Evolutionary conservation across 2,329 filamentous ascomycete genomes (phyloP).

Genomic region (Paecilomyces dactylethromorphus): DNA sequence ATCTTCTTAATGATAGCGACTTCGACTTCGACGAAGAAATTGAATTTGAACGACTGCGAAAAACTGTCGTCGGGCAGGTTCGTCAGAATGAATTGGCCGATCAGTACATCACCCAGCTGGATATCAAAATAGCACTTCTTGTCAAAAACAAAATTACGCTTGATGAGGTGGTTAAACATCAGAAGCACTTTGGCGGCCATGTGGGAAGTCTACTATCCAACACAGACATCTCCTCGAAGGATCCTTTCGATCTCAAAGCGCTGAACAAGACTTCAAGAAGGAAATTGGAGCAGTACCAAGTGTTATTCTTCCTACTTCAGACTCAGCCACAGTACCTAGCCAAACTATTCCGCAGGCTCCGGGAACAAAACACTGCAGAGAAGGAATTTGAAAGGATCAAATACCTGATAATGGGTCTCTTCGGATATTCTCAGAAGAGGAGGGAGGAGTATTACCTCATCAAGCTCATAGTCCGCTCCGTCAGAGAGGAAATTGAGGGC

Average conservation of each 20-base stretch:
- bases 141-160: slow-evolving; percentile 99
- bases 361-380: slow-evolving; percentile 77
- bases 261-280: slow-evolving; percentile 93
- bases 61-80: slow-evolving; percentile 95
- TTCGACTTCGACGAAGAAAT: slow-evolving; percentile 99
- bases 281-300: slow-evolving; percentile 94
- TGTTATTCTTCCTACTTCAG: slow-evolving; percentile 94
- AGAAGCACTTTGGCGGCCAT: slow-evolving; percentile 90
- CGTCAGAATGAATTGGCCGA: slow-evolving; percentile 95
- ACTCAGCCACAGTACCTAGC: slow-evolving; percentile 94
- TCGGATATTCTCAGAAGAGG: slow-evolving; percentile 94
- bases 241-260: slow-evolving; percentile 93
- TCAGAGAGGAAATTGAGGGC: slow-evolving; percentile 76
- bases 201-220: slow-evolving; percentile 80
- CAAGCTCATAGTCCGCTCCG: slow-evolving; percentile 75
- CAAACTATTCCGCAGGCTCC: slow-evolving; percentile 74
- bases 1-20: slow-evolving; percentile 94
- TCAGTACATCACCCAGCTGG: slow-evolving; percentile 95
- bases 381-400: slow-evolving; percentile 91
- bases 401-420: slow-evolving; percentile 90
- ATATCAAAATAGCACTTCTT: slow-evolving; percentile 96
- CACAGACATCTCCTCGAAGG: slow-evolving; percentile 77
- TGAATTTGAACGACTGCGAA: slow-evolving; percentile 88
- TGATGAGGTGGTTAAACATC: slow-evolving; percentile 94
- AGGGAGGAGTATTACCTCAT: slow-evolving; percentile 95